A percentile compares a stretch with the other conserved stretches of the same genome.
Evolutionary conservation across 495 filamentous ascomycete genomes (phyloP).

Genomic region (Entonaema liquescens): DNA sequence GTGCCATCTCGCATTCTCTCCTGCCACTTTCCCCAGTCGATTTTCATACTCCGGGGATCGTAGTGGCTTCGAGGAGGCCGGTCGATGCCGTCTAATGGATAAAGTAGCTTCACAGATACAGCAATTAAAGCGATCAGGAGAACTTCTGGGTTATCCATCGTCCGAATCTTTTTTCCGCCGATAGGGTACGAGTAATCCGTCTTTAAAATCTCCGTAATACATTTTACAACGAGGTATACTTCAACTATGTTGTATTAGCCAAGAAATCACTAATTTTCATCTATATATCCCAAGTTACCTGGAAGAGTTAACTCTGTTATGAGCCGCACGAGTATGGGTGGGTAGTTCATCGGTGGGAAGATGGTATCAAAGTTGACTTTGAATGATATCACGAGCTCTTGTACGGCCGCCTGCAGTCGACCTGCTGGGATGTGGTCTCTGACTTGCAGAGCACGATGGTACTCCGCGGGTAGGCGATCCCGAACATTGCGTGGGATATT

Average conservation of each 20-base stretch:
- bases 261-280: neutral
- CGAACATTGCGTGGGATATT: slow-evolving; percentile 72
- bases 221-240: slow-evolving; percentile 68
- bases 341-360: slow-evolving; percentile 76
- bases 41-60: slow-evolving; percentile 67
- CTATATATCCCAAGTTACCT: slow-evolving; percentile 57
- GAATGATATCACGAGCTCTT: slow-evolving; percentile 69
- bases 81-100: slow-evolving; percentile 73
- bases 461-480: slow-evolving; percentile 68
- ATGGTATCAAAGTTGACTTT: slow-evolving; percentile 70
- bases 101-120: slow-evolving; percentile 78
- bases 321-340: slow-evolving; percentile 71
- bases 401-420: slow-evolving; percentile 69
- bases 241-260: slow-evolving; percentile 62
- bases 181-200: slow-evolving; percentile 66
- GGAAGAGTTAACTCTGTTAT: slow-evolving; percentile 81
- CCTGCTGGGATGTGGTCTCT: slow-evolving; percentile 59
- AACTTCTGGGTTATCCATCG: slow-evolving; percentile 72
- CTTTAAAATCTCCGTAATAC: slow-evolving; percentile 64
- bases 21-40: slow-evolving; percentile 81
- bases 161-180: slow-evolving; percentile 37
- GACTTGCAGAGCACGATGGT: slow-evolving; percentile 64
- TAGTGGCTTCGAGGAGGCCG: slow-evolving; percentile 62
- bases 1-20: slow-evolving; percentile 56
- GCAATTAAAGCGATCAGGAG: slow-evolving; percentile 76